Base-by-base conservation (phyloP, 257 asterid genomes). In the Nicotiana knightiana region DNA sequence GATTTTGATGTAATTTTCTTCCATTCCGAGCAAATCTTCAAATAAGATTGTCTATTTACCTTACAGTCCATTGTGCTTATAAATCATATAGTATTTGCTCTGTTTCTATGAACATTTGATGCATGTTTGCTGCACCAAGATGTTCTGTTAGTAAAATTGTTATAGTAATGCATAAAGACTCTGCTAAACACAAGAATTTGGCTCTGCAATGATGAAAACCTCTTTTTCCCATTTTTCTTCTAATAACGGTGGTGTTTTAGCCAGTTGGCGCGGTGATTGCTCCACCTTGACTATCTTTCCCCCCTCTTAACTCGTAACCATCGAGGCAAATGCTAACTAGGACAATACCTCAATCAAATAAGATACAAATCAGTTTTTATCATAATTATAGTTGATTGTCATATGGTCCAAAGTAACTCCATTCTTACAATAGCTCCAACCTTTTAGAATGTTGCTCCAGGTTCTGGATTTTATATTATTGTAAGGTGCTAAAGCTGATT, bases 1-100 rank as follows among this genome's bases (percentile, higher is more conserved):
- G 93, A 86, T 55, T 82, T 81, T 84, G 77, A 80, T 88, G 90
- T 85, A 67, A 80, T 82, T 82, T 84, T 57, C 76, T 33, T 83
- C 65, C 51, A 77, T 73, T 70, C 26, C 67, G 76, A 46, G 75
- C 77, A 79, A 76, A 48, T 81, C 76, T 83, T 79, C 54, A 76
- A 86, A 88, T 88, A 80, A 88, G 67, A 73, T 85, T 39, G 61
- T 46, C 43, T 76, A 54, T 76, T 85, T 82, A 63, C 77, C 79
- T 81, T 58, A 53, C 58, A 30, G 6, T 15, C 37, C 63, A 58
- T 58, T 81, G 55, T 70, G 32, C 65, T 59, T 55, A 65, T 48
- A 71, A 65, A 66, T 66, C 37, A 46, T 73, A 75, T 48, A 68
- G 80, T 51, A 73, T 51, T 28, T 6, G 11, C 39, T 48, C 10